Base-by-base conservation (phyloP, 2,329 filamentous ascomycete species). In the Xylariaceae sp. region DNA sequence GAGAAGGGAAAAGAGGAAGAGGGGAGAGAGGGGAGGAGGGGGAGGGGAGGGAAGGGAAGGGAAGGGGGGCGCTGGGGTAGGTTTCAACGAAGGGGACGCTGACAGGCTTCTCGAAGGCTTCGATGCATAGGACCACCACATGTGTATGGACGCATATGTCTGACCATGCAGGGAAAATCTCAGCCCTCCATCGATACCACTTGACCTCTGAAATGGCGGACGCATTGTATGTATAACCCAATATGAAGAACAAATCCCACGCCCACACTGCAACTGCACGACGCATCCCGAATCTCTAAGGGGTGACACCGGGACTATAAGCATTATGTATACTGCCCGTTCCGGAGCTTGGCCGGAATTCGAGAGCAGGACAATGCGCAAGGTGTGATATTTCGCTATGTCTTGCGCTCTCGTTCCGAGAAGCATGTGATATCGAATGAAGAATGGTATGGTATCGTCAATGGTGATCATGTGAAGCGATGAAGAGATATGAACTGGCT, bases 71-170 rank as follows among this genome's bases (percentile, higher is more conserved):
- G 59, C 53, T 53, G 58, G 57, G 57, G 66, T 65, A 68, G 62
- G 66, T 68, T 68, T 47, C 65, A 68, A 48, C 52, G 53, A 51
- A 39, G 13, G 55, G 34, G 60, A 57, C 35, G 57, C 60, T 62
- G 62, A 62, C 60, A 54, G 34, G 61, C 65, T 69, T 70, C 68
- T 15, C 67, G 68, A 70, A 70, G 61, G 47, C 51, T 69, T 70
- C 67, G 62, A 58, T 63, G 61, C 67, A 55, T 67, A 10, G 57
- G 61, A 60, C 62, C 54, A 64, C 64, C 64, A 30, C 23, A 30
- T 63, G 65, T 66, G 66, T 61, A 9, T 50, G 60, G 57, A 59
- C 58, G 59, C 65, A 66, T 64, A 68, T 58, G 62, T 68, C 60
- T 67, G 61, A 66, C 67, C 50, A 59, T 68, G 59, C 62, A 51